Evolutionary conservation across 768 basidiomycete species (phyloP).

Genomic region (Boletales sp.): DNA sequence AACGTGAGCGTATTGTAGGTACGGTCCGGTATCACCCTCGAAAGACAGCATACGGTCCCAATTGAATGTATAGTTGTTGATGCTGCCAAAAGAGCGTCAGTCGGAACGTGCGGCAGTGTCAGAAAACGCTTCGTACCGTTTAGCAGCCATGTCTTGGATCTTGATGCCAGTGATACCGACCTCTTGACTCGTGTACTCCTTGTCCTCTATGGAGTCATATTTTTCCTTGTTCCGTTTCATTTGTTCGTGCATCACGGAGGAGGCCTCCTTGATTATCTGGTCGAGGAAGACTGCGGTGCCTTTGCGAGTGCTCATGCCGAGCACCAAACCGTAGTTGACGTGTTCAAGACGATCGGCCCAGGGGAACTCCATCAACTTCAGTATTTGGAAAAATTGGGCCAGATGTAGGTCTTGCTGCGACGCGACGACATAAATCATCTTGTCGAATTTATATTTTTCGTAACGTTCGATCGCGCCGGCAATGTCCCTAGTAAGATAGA

Average conservation of each 20-base stretch:
- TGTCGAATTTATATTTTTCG: conserved; percentile 86
- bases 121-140: conserved; percentile 61
- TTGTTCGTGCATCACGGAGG: conserved; percentile 90
- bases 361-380: conserved; percentile 83
- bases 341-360: conserved; percentile 85
- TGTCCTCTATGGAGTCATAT: conserved; percentile 84
- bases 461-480: conserved; percentile 90
- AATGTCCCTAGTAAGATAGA: conserved; percentile 94
- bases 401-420: conserved; percentile 86
- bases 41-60: conserved; percentile 94
- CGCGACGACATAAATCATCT: conserved; percentile 92
- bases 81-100: conserved; percentile 41
- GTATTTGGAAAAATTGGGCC: conserved; percentile 90
- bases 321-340: conserved; percentile 88
- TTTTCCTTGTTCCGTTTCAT: conserved; percentile 95
- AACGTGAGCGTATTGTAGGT: conserved; percentile 96
- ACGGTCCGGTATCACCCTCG: conserved; percentile 94
- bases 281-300: conserved; percentile 95
- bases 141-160: conserved; percentile 96
- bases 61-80: conserved; percentile 95
- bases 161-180: conserved; percentile 95
- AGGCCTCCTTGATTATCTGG: conserved; percentile 87
- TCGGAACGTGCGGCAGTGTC: not conserved
- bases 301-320: conserved; percentile 92
- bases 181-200: conserved; percentile 71